Evolutionary conservation across 441 rosid species (phyloP), one percentile per base, ranked within the genome.

Genomic region (Metrosideros polymorpha): DNA sequence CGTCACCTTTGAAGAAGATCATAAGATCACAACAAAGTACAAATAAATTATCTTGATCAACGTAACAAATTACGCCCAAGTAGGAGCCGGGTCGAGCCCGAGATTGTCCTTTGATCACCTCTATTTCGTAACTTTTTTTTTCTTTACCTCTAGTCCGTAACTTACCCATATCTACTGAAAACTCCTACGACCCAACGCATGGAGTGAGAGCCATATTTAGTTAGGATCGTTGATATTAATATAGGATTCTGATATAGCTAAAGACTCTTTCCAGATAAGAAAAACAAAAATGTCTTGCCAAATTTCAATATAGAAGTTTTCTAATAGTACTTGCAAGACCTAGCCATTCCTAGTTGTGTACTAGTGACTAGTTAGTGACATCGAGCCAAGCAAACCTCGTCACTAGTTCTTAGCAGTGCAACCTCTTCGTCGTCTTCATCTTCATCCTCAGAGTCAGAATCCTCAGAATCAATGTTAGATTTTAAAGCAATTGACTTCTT

Each of bases 11-110:
- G 61, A 56, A 56, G 61, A 56, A 56, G 61, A 56, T 25, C 0
- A 56, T 56, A 57, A 57, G 18, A 57, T 57, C 63, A 57, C 32
- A 25, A n/a, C 17, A 57, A n/a, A 57, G 63, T 32, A n/a, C 9
- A 57, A 13, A 57, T 12, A n/a, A 1, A 0, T 0, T 57, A 0
- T n/a, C 18, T 12, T 5, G 32, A 57, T 57, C 6, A 12, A 17
- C 1, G 0, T 57, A 57, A 57, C 1, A 57, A n/a, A 57, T 57
- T n/a, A 57, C 2, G 0, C 32, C 9, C 18, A n/a, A n/a, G 1
- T 55, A 9, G 32, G 63, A n/a, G 63, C 63, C 18, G 10, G 27
- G 18, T 8, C 4, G 0, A 2, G 1, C 63, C 1, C 2, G 0
- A n/a, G 63, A 57, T 32, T 6, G 13, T 13, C 32, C 9, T 0